Evolutionary conservation across 192 early-diverging fungal species (phyloP), one percentile per base, ranked within the genome.

Genomic region (Coemansia sp.): DNA sequence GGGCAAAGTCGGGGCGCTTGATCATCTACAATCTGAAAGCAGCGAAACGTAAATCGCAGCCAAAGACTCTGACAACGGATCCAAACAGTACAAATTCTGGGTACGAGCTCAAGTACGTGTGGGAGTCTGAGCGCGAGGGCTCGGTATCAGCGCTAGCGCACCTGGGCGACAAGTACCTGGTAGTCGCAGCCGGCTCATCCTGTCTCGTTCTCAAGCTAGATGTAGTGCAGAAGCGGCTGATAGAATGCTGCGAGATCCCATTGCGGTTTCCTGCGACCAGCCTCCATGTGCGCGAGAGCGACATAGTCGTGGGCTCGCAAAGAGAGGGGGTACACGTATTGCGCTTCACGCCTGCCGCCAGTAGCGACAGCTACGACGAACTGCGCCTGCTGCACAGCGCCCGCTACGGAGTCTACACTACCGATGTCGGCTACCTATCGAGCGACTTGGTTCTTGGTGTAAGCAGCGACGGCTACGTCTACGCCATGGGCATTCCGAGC

Each of bases 191-290:
- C 2, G 63, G 66, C 11, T 47, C 59, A 2, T 20, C 39, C 2
- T 75, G 72, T n/a, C 18, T 72, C 6, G 73, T 80, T 37, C 61
- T 80, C 53, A 62, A 66, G 26, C 64, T 80, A 7, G 73, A 80
- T 38, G 65, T 80, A 2, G 73, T 55, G 3, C 68, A 69, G 12
- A 42, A 34, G 41, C 68, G 56, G 39, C 50, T 80, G 18, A 72
- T 80, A 12, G 78, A 80, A 39, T 80, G 78, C 69, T 75, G 78
- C 50, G 72, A 72, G 58, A 26, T 64, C 5, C 62, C 57, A n/a
- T 43, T 72, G 41, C 66, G 76, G 13, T 79, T 79, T 47, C 60
- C 71, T 0, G 64, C 57, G 37, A 72, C 61, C 21, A 72, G 78
- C 25, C 52, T 80, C 3, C 59, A 72, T 53, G 69, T 80, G 35